Percentiles rank a stretch among this genome's conserved stretches.
phyloP scores from a whole-genome alignment of 2,329 filamentous ascomycete genomes.

The Cytospora leucostoma region DNA sequence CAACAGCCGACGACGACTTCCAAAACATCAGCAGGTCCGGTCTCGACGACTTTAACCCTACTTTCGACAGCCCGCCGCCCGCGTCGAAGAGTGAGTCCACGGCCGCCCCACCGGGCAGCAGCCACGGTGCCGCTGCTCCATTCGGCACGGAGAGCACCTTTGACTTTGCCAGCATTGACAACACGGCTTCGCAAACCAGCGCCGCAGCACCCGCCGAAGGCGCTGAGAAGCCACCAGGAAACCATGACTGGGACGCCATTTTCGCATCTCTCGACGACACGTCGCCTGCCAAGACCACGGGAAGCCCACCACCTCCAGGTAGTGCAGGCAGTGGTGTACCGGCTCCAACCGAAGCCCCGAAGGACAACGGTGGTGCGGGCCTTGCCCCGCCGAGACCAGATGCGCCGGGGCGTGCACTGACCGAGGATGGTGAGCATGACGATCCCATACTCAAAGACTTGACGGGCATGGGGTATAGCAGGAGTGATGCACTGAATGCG shows the following conservation, averaged over 20 bases:
- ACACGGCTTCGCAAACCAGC: conserved; percentile 37
- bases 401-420: conserved; percentile 64
- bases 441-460: conserved; percentile 89
- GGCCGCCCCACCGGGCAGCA: conserved; percentile 33
- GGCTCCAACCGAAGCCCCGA: conserved; percentile 31
- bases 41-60: conserved; percentile 77
- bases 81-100: conserved; percentile 57
- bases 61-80: conserved; percentile 72
- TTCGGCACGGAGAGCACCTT: conserved; percentile 61
- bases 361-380: conserved; percentile 31
- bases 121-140: conserved; percentile 24
- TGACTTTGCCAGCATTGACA: conserved; percentile 55
- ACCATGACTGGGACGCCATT: conserved; percentile 92
- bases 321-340: conserved; percentile 29
- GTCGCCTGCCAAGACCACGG: conserved; percentile 32
- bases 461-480: conserved; percentile 84
- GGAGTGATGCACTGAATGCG: conserved; percentile 72
- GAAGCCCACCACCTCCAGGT: conserved; percentile 33
- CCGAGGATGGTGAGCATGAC: conserved; percentile 76
- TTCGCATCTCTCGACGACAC: conserved; percentile 75
- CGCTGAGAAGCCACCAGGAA: conserved; percentile 45
- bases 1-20: conserved; percentile 79
- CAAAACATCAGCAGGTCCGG: conserved; percentile 70
- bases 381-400: conserved; percentile 29
- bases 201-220: conserved; percentile 41